Evolutionary conservation across 164 flowering plant species (phyloP).

Genomic region (Cinnamomum micranthum): DNA sequence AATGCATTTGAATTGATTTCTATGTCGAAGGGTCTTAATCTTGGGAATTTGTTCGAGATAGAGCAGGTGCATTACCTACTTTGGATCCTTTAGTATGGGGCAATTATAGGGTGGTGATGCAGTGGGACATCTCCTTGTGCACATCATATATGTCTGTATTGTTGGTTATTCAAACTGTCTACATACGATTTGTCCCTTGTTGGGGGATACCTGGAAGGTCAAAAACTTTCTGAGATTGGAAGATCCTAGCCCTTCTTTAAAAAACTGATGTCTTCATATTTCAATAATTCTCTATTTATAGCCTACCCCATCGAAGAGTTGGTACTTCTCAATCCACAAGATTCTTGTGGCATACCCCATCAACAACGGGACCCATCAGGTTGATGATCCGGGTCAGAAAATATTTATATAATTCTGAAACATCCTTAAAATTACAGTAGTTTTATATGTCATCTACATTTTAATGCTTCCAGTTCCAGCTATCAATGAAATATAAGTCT

Average conservation of each 20-base stretch:
- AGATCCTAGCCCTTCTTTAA: not conserved
- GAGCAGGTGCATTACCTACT: slow-evolving; percentile 56
- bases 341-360: not conserved
- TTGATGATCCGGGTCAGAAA: not conserved
- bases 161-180: not conserved
- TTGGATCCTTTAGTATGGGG: not conserved
- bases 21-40: slow-evolving; percentile 91
- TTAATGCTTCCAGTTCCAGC: not conserved
- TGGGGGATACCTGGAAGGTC: not conserved
- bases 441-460: too few species aligned
- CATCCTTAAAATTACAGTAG: not conserved
- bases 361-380: not conserved
- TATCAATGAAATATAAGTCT: not conserved
- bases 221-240: not conserved
- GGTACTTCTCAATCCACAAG: not conserved
- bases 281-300: too few species aligned
- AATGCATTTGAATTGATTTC: slow-evolving; percentile 96
- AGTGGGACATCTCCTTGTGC: not conserved
- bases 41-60: slow-evolving; percentile 75
- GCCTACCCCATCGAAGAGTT: too few species aligned
- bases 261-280: too few species aligned
- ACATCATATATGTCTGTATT: not conserved
- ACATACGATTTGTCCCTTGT: not conserved
- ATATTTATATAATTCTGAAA: too few species aligned
- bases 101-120: not conserved